phyloP scores from a whole-genome alignment of 441 rosid species.

The Jatropha multifida region DNA sequence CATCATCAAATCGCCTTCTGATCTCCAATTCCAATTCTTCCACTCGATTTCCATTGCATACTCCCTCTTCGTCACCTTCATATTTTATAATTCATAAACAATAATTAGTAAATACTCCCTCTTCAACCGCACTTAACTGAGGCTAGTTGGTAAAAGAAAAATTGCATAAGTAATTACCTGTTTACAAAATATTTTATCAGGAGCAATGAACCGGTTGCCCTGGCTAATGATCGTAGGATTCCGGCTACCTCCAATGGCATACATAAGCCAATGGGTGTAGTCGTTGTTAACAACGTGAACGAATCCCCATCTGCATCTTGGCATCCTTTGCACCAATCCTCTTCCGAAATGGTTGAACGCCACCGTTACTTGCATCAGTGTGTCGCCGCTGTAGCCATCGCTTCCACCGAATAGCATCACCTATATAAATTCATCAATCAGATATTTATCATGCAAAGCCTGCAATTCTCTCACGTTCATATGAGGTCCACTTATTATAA shows the following conservation, averaged over 20 bases:
- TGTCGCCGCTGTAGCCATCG: conserved; percentile 37
- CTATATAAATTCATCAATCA: conserved; percentile 24
- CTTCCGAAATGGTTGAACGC: conserved; percentile 87
- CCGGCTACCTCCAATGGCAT: conserved; percentile 70
- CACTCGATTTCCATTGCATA: conserved; percentile 33
- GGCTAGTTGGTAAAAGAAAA: no score
- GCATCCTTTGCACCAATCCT: conserved; percentile 88
- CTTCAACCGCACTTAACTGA: no score
- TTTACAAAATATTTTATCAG: conserved; percentile 20
- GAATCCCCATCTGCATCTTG: conserved; percentile 70
- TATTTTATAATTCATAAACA: background rate
- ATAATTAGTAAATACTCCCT: background rate
- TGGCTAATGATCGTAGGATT: conserved; percentile 68
- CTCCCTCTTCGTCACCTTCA: conserved; percentile 53
- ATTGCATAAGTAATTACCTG: conserved; percentile 9
- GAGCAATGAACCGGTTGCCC: conserved; percentile 75
- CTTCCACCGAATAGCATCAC: conserved; percentile 73
- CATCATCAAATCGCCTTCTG: conserved; percentile 46
- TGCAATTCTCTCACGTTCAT: no score
- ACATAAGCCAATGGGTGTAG: conserved; percentile 78
- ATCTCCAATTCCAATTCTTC: conserved; percentile 53
- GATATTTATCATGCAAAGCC: no score
- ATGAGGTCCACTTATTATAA: no score
- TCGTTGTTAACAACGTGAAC: conserved; percentile 82
- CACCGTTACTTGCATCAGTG: conserved; percentile 69